A percentile compares a stretch with the other conserved stretches of the same genome.
Evolutionary conservation across 1,284 basidiomycete species (phyloP).

Genomic region (Golubevia pallescens): DNA sequence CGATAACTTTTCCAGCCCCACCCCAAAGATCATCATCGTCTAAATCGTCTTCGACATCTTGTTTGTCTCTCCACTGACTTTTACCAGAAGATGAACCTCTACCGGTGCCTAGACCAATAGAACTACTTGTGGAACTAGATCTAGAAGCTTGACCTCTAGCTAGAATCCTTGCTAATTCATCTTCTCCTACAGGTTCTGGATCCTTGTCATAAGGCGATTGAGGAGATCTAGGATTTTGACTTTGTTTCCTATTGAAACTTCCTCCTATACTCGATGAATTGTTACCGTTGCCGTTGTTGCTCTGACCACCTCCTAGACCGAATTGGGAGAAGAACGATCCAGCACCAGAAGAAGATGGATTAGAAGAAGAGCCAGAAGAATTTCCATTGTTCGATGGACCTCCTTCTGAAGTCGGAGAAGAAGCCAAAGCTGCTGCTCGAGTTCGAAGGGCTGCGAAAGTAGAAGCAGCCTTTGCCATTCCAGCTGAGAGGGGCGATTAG

Average conservation of each 20-base stretch:
- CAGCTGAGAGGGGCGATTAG: not conserved
- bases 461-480: conserved; percentile 35
- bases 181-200: conserved; percentile 37
- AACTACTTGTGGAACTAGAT: not conserved
- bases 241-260: not conserved
- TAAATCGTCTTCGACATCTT: not conserved
- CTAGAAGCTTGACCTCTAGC: conserved; percentile 20
- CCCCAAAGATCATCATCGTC: conserved; percentile 30
- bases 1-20: conserved; percentile 16
- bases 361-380: not conserved
- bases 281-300: not conserved
- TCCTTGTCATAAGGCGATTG: conserved; percentile 22
- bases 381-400: not conserved
- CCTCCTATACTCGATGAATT: not conserved
- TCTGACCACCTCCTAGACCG: not conserved
- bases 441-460: conserved; percentile 31
- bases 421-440: not conserved
- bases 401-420: not conserved
- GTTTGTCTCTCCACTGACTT: conserved; percentile 3
- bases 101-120: not conserved
- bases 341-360: not conserved
- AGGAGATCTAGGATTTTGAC: not conserved
- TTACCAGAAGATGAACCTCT: conserved; percentile 7
- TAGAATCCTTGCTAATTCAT: conserved; percentile 50
- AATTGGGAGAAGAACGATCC: not conserved